Base-by-base conservation (phyloP, 768 basidiomycete species). In the Termitomyces sp. region DNA sequence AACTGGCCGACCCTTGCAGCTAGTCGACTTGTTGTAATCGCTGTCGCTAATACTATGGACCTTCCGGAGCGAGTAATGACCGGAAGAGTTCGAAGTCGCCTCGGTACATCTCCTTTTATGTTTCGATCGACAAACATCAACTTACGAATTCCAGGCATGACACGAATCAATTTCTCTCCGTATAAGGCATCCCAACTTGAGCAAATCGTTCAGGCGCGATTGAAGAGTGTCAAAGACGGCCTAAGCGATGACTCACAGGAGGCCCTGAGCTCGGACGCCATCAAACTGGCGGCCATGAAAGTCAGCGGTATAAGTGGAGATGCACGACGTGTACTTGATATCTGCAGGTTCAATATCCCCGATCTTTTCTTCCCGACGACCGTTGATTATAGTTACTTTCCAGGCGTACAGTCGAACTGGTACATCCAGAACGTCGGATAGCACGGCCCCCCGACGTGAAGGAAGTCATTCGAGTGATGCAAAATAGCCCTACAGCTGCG, bases 41-140 rank as follows among this genome's bases (percentile, higher is more conserved):
- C 97, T 0, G 94, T 99, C 1, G 97, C 97, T 7, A 99, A 98
- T 67, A 94, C 96, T 28, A 96, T 97, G 91, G 96, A 98, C 66
- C 78, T 98, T 53, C 97, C 97, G 0, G 96, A 98, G 70, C 80
- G 96, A 44, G 91, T 89, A 11, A 89, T 99, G 84, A 88, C 80
- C 3, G 94, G 94, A 0, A 86, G 96, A 55, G 95, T 98, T 48
- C 81, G 92, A 54, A 95, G 93, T 71, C 86, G 97, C 52, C 73
- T 98, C 16, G 95, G 94, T 94, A 56, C 68, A 19, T 46, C 25
- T 44, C 30, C 43, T 25, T 30, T 14, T 32, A 5, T 44, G 21
- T 16, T 54, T 46, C 27, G 11, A 39, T 16, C 44, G 7, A 19
- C 44, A 9, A 34, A 58, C 5, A 25, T 34, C 40, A 21, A 39